Conservation (phyloP, 2,329 filamentous ascomycete genomes). For the Botrytis hyacinthi region DNA sequence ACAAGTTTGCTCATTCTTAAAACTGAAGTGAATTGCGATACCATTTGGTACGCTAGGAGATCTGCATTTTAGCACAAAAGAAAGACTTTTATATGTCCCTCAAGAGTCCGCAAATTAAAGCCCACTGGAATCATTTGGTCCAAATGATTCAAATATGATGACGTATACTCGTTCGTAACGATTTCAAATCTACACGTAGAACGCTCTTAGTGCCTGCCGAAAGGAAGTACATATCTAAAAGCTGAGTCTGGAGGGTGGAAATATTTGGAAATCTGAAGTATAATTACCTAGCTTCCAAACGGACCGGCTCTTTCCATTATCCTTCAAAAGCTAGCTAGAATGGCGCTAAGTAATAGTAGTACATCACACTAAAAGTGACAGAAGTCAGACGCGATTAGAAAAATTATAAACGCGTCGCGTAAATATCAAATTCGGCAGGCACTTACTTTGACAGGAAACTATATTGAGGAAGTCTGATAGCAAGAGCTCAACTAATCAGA, state of each 20-base stretch:
- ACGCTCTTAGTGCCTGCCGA: not conserved
- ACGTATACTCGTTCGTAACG: not conserved
- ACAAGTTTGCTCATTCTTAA: not conserved
- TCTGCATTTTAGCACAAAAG: no score
- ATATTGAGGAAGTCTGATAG: not conserved
- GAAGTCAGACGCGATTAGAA: not conserved
- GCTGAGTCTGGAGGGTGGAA: not conserved
- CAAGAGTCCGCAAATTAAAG: not conserved
- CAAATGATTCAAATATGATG: not conserved
- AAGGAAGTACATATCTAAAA: not conserved
- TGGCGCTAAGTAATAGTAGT: not conserved
- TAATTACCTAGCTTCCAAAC: not conserved
- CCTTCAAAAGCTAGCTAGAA: not conserved
- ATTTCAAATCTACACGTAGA: not conserved
- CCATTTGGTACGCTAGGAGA: not conserved
- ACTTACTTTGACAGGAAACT: rapidly evolving
- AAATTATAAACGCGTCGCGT: not conserved
- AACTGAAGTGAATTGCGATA: not conserved
- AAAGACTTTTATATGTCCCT: not conserved
- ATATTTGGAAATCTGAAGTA: not conserved
- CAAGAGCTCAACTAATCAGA: not conserved
- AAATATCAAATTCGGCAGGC: not conserved
- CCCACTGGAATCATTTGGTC: not conserved
- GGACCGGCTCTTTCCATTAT: not conserved
- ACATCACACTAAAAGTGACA: not conserved